Base-by-base conservation (phyloP, 257 asterid genomes). In the Echium plantagineum region DNA sequence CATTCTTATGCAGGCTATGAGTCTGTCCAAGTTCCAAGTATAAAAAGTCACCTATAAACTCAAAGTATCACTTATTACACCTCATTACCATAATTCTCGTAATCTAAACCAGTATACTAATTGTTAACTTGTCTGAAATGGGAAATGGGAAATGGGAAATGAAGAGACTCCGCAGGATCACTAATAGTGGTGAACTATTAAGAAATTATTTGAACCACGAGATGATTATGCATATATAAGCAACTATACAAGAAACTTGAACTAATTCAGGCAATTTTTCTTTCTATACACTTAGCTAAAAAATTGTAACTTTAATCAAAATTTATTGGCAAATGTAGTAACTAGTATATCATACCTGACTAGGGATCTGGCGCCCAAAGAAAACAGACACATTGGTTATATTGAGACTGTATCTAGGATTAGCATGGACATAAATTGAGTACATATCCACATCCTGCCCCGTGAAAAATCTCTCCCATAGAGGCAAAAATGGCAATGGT, bases 401-500 rank as follows among this genome's bases (percentile, higher is more conserved):
- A 53, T 82, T 74, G 54, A 89, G 82, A 76, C 71, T 77, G 61
- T 56, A 86, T 30, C 83, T 86, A 0, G 99, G 98, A 55, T 63
- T 77, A 15, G 94, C 74, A 58, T 93, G 99, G 55, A 86, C 84
- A 59, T 89, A 93, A 57, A 93, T 80, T 0, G 96, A 86, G 61
- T 75, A 93, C 70, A 72, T 80, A 5, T 74, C 77, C 58, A 61
- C 72, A 66, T 89, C 84, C 73, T 86, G 89, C 16, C 81, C 85
- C 59, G 70, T 58, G 65, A 93, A 89, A 71, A 93, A 93, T 80
- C 87, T 83, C 75, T 93, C 99, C 99, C 99, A 93, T 79, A 93
- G 65, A 0, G 87, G 90, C 74, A 89, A 61, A 74, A 93, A 21
- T 16, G 99, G 99, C 75, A 93, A 75, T 0, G 90, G 83, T 53